Conservation (phyloP, 2,329 filamentous ascomycete genomes). For the Bipolaris zeicola region DNA sequence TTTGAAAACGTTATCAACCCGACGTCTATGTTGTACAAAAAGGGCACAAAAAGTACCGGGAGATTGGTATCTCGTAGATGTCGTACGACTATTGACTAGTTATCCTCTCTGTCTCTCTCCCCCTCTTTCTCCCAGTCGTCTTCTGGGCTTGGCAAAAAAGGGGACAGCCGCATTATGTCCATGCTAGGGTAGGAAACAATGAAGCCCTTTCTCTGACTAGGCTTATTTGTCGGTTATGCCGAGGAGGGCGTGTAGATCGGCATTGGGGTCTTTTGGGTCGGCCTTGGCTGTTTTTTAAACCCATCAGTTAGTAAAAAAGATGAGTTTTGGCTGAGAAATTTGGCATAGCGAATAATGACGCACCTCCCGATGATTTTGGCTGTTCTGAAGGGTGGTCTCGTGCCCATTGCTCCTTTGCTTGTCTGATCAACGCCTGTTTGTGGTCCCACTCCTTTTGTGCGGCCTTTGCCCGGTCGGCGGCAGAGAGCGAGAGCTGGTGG, state of each 20-base stretch:
- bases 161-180: constrained; percentile 24
- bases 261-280: constrained; percentile 84
- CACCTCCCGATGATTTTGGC: constrained; percentile 41
- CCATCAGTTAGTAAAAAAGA: background rate
- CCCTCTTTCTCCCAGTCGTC: constrained; percentile 16
- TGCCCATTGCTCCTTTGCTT: constrained; percentile 89
- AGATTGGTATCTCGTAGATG: constrained; percentile 32
- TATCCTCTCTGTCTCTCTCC: background rate
- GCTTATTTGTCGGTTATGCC: constrained; percentile 46
- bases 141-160: constrained; percentile 13
- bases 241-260: constrained; percentile 79
- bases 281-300: constrained; percentile 51
- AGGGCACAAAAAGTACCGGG: constrained; percentile 47
- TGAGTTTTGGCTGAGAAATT: background rate
- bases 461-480: constrained; percentile 72
- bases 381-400: constrained; percentile 66
- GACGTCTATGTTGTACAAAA: constrained; percentile 50
- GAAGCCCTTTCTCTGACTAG: background rate
- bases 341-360: constrained; percentile 11
- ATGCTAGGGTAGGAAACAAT: constrained; percentile 30
- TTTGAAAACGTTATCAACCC: constrained; percentile 43
- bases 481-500: constrained; percentile 82
- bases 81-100: constrained; percentile 28
- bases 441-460: constrained; percentile 82
- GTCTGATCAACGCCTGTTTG: constrained; percentile 87